Base-by-base conservation (phyloP, 805 yeast genomes). In the Phaffomyces antillensis region DNA sequence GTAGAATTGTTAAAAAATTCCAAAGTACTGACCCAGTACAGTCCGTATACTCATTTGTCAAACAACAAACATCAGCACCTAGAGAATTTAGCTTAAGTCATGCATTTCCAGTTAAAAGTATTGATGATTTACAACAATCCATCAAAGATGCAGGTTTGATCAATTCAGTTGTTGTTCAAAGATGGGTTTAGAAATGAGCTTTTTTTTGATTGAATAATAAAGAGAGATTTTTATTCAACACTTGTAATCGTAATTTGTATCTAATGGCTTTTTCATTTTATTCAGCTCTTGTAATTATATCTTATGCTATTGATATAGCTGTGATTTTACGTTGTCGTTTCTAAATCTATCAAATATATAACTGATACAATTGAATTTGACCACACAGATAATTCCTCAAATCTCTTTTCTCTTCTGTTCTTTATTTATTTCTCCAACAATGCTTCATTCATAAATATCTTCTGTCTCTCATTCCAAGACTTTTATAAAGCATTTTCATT, bases 141-240 rank as follows among this genome's bases (percentile, higher is more conserved):
- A 77, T 91, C 40, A 76, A 74, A 45, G 88, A 81, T 26, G 93
- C 95, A 5, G 87, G 87, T 31, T 70, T 88, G 51, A 74, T 76
- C 41, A 86, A 86, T 53, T 77, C 97, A 2, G 96, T 87, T n/a
- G 81, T 90, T 28, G 87, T 90, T 16, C 97, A 88, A 64, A 81
- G 93, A 67, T 86, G 95, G 93, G 71, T 37, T 33, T 44, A 30
- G 31, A 18, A n/a, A 67, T 26, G 34, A n/a, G n/a, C 26, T 16
- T 12, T 20, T 35, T 35, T 28, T 28, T 28, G 11, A 28, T 5
- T 28, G 13, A 5, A 11, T 10, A 28, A 28, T 28, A 11, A 28
- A 28, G 15, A 11, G 11, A 28, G 13, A 15, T 4, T 37, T 17
- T 26, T 2, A 12, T 37, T n/a, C 9, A 13, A 13, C 8, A 15